Evolutionary conservation across 345 rosid genomes (phyloP).

Genomic region (Nasturtium officinale): DNA sequence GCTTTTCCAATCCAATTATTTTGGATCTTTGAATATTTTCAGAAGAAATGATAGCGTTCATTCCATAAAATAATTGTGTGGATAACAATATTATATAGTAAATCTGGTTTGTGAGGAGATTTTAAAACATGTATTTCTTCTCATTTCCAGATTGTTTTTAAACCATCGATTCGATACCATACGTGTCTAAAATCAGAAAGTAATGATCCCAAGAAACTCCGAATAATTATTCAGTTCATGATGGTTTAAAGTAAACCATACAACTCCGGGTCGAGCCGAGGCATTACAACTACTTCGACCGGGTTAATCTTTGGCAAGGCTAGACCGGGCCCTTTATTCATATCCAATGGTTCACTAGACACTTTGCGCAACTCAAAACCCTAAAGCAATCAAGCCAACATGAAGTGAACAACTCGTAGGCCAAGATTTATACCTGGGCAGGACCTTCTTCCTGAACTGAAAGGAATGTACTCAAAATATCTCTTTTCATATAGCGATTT

Average conservation of each 20-base stretch:
- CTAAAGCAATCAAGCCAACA: slow-evolving; percentile 53
- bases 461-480: slow-evolving; percentile 51
- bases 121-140: neutral
- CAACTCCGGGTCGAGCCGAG: slow-evolving; percentile 44
- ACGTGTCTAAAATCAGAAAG: neutral
- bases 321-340: slow-evolving; percentile 56
- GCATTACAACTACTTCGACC: slow-evolving; percentile 47
- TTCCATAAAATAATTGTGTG: neutral
- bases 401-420: slow-evolving; percentile 47
- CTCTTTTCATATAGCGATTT: slow-evolving; percentile 23
- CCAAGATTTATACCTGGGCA: slow-evolving; percentile 60
- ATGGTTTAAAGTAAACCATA: slow-evolving; percentile 33
- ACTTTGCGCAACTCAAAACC: slow-evolving; percentile 46
- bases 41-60: too few species aligned
- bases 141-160: neutral
- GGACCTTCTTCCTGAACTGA: slow-evolving; percentile 56
- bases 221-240: neutral
- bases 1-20: too few species aligned
- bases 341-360: slow-evolving; percentile 37
- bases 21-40: too few species aligned
- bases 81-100: too few species aligned
- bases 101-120: neutral
- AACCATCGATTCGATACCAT: neutral
- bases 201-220: neutral
- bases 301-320: slow-evolving; percentile 51